Base-by-base conservation (phyloP, 371 early-diverging fungal genomes). In the Syncephalastrum contaminatum region DNA sequence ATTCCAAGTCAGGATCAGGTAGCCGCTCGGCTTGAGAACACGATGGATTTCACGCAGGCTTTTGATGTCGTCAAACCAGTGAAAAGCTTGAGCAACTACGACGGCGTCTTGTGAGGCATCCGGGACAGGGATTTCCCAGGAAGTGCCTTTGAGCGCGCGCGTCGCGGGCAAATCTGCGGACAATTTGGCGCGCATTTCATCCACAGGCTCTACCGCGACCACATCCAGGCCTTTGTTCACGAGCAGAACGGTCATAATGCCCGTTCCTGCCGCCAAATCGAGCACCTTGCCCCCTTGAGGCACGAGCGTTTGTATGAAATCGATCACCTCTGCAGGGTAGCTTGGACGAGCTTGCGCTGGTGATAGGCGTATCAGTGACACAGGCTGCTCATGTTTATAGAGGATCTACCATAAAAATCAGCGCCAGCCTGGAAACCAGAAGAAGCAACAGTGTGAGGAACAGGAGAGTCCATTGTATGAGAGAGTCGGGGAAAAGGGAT, bases 71-170 rank as follows among this genome's bases (percentile, higher is more conserved):
- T 73, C 79, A 63, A 81, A 83, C 84, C 84, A 83, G 49, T 83
- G 84, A 41, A 82, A 83, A 6, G 81, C 79, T 51, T 83, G 83
- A 13, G 82, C 83, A 15, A 80, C 58, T 14, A 74, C 56, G 2
- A 83, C 70, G 3, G 59, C 66, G 25, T 80, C 75, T 21, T 78
- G 72, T 4, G 80, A 74, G 7, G 54, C 60, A 19, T 51, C 44
- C 2, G 68, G 51, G 0, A 80, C 47, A 5, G 82, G 80, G 25
- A 80, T 77, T 5, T 62, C 52, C 68, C 67, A 72, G 7, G 80
- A 56, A 4, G 76, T 81, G 2, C 81, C 83, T 27, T 77, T 48
- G 1, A 70, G 13, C 14, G 65, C 64, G 13, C 36, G 42, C 4
- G 72, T 64, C 5, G 58, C 44, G n/a, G 75, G 76, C 2, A 72